Evolutionary conservation across 2,329 filamentous ascomycete genomes (phyloP), one percentile per base, ranked within the genome.

Genomic region (Aspergillus proliferans): DNA sequence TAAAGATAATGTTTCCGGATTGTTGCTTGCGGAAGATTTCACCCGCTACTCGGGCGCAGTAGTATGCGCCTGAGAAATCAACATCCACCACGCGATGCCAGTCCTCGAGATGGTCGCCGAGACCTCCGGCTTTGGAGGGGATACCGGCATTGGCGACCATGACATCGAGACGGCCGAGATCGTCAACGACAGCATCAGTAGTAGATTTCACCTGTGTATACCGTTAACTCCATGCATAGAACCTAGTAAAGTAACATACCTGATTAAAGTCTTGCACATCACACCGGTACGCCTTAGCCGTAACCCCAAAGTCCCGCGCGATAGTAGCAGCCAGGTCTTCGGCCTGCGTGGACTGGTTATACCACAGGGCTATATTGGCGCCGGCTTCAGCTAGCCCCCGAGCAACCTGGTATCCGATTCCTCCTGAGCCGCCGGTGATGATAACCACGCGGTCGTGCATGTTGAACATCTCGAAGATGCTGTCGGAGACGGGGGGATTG

Each of bases 131-230:
- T 47, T 57, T 55, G 83, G 84, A 88, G 0, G 81, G 76, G 44
- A 88, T 83, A 22, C 85, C 85, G 7, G 82, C 83, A 63, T 90
- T 89, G 52, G 85, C 85, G 33, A 88, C 78, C 58, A 88, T 88
- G 54, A 87, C 74, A 60, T 88, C 85, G 4, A 88, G 77, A 10
- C 83, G 77, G 59, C 83, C 81, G 70, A 88, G 85, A 26, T 88
- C 84, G 44, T 69, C 58, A 22, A 68, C 60, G 0, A 70, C 62
- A 14, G 60, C 56, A 2, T 50, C 54, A 9, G 68, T 58, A 4
- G 59, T 57, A 2, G 58, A 47, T 51, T 64, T 49, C 8, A 68
- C 70, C 43, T 40, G 10, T 40, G 9, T 7, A 10, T 18, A 10
- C 15, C 7, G 12, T 19, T 18, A 15, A 12, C 10, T 5, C 18